These are phyloP conservation scores for Rutstroemia sp. DNA, from an alignment of 2,329 filamentous ascomycete genomes.

Conservation along the genomic window DNA sequence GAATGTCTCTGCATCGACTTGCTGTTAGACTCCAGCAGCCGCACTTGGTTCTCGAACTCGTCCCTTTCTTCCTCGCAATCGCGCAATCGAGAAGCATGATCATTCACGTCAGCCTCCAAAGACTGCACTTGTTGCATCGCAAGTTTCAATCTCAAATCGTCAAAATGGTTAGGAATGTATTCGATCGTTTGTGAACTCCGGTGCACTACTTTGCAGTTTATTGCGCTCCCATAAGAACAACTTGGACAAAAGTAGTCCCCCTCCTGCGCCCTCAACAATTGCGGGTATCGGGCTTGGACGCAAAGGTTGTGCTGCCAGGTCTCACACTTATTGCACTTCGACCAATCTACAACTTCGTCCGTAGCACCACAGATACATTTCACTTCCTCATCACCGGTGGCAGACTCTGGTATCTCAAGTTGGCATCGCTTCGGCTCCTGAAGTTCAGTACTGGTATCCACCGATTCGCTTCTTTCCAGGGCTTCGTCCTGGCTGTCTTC, in stretches of 20 bases:
- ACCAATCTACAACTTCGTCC: not conserved
- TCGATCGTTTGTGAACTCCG: no score
- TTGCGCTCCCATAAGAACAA: no score
- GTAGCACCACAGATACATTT: not conserved
- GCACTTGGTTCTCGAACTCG: not conserved
- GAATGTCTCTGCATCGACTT: not conserved
- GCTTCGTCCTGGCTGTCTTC: no score
- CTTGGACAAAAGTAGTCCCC: no score
- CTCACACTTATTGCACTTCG: not conserved
- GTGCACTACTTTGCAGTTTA: no score
- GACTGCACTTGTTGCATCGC: not conserved
- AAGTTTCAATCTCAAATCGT: not conserved
- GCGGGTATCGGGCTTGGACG: not conserved
- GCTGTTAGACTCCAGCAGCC: not conserved
- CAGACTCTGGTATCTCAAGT: no score
- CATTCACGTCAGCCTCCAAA: not conserved
- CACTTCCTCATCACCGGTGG: no score
- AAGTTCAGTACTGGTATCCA: no score
- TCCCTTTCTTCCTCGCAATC: not conserved
- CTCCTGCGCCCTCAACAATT: no score
- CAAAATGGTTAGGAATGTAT: no score
- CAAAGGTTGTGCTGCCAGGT: not conserved
- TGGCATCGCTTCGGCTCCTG: no score
- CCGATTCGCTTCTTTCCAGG: no score
- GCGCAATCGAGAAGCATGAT: not conserved